Evolutionary conservation across 169 alveolate genomes (phyloP), one percentile per base, ranked within the genome.

Genomic region (Plasmodium billcollinsi): DNA sequence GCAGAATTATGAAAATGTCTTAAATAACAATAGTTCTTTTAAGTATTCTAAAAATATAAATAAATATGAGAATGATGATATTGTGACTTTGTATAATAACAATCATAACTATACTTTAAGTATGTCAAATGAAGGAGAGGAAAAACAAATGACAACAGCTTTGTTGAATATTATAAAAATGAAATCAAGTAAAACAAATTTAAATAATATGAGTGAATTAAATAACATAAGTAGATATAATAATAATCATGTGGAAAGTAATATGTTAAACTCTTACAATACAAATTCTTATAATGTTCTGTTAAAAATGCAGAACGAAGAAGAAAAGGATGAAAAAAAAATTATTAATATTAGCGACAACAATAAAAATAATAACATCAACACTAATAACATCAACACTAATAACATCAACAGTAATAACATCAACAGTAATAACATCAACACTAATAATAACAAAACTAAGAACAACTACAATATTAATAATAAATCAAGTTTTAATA

Each of bases 131-230:
- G 58, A 56, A 8, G n/a, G 61, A n/a, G 89, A 75, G 15, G 89
- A 75, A 47, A 63, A 75, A 75, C 11, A 62, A 12, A 75, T 75
- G 75, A 74, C 88, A 24, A 63, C 15, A 9, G 63, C 73, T 0
- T 63, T 75, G 45, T 52, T 75, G 26, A 67, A 75, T n/a, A 75
- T 75, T 43, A 75, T 75, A 21, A 75, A 75, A 39, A n/a, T 63
- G 18, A 65, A 62, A 49, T 65, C 76, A 9, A 65, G n/a, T 12
- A 61, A 54, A 45, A 43, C 21, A 15, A 70, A 12, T 8, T 14
- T 18, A 12, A 21, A 70, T 45, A 70, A 49, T 5, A n/a, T 14
- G 33, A 39, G 3, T 33, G 43, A 5, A 33, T 33, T 33, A 4
- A 33, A 33, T 33, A 33, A 33, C 43, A 33, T 33, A 1, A 70